A percentile compares a stretch with the other conserved stretches of the same genome.
These are phyloP conservation scores for Paramyrothecium sp. DNA, from an alignment of 2,329 filamentous ascomycete species.

Conservation along the genomic window DNA sequence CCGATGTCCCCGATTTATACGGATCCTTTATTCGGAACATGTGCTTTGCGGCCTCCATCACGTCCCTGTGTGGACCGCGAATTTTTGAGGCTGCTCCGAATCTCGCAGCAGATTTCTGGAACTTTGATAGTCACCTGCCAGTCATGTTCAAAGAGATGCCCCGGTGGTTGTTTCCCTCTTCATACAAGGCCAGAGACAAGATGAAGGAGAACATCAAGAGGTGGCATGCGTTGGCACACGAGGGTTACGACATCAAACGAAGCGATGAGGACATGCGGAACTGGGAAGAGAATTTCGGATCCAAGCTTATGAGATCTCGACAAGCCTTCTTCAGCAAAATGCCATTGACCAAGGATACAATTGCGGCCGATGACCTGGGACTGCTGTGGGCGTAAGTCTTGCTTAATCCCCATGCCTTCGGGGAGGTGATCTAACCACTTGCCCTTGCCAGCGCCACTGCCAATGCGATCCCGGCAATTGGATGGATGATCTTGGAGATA, in stretches of 20 bases:
- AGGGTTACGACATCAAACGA: conserved; percentile 6
- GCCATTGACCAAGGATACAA: conserved; percentile 10
- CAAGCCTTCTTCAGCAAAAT: conserved; percentile 12
- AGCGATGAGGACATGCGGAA: conserved; percentile 7
- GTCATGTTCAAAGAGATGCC: conserved; percentile 15
- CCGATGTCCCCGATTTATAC: conserved; percentile 2
- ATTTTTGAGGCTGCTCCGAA: conserved; percentile 11
- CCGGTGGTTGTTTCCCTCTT: conserved; percentile 10
- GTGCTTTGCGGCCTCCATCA: conserved; percentile 1
- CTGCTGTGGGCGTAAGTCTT: conserved; percentile 18
- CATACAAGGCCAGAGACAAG: conserved; percentile 14
- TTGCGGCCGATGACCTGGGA: conserved; percentile 17
- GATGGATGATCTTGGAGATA: conserved; percentile 16
- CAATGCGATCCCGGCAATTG: conserved; percentile 17
- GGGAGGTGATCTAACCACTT: background rate
- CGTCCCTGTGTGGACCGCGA: conserved; percentile 3
- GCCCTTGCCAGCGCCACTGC: conserved; percentile 7
- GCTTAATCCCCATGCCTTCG: background rate
- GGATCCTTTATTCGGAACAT: conserved; percentile 1
- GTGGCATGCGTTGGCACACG: conserved; percentile 10
- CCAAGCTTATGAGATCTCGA: conserved; percentile 21
- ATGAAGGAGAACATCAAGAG: conserved; percentile 6
- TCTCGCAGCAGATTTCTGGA: conserved; percentile 16
- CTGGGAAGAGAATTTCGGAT: conserved; percentile 19
- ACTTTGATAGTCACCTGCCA: conserved; percentile 14